Percentiles rank a stretch among this genome's conserved stretches.
Conservation (phyloP, 441 rosid species). For the Syzygium syzygioides region DNA sequence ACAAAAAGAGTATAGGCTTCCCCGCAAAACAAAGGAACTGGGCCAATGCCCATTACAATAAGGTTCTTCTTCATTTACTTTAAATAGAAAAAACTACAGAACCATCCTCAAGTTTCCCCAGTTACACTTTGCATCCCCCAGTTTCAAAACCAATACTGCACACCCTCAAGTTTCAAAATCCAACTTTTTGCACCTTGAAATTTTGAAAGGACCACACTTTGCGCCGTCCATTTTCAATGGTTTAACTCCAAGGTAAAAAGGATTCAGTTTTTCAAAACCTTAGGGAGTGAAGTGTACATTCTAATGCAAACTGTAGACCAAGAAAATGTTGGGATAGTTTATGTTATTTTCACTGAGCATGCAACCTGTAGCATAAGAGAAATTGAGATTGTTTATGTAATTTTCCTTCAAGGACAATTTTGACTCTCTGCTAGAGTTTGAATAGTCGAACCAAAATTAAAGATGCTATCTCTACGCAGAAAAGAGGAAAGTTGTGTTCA, state of each 20-base stretch:
- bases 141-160: background rate
- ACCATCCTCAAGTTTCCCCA: background rate
- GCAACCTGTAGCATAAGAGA: background rate
- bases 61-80: background rate
- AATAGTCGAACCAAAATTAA: background rate
- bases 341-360: background rate
- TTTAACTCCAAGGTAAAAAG: background rate
- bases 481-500: background rate
- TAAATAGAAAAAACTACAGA: background rate
- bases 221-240: background rate
- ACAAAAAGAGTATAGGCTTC: background rate
- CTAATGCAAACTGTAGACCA: background rate
- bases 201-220: background rate
- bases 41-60: background rate
- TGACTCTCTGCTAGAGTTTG: background rate
- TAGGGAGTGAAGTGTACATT: background rate
- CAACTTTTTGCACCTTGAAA: background rate
- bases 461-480: background rate
- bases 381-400: background rate
- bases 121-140: background rate
- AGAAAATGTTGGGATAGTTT: background rate
- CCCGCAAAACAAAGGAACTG: background rate
- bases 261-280: background rate
- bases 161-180: background rate
- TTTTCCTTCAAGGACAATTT: background rate